Percentiles rank a stretch among this genome's conserved stretches.
Conservation (phyloP, 1,284 basidiomycete genomes). For the Rhodotorula sp. region DNA sequence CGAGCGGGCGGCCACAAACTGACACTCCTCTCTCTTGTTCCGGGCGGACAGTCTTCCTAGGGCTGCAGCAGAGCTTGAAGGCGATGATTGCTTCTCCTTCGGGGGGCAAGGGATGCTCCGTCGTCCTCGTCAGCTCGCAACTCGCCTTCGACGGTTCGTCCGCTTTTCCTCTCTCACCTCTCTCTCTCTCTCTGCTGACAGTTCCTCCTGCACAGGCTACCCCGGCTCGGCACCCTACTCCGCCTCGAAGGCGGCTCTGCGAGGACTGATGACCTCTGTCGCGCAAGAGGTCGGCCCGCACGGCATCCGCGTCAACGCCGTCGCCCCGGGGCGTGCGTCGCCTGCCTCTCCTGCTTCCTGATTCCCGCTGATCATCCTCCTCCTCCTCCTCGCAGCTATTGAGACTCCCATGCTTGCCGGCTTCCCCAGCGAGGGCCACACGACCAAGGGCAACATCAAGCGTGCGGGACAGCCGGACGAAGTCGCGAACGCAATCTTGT, state of each 20-base stretch:
- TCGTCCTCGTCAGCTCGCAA: slow-evolving; percentile 42
- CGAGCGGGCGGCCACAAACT: too few relatives aligned
- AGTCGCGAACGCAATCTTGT: slow-evolving; percentile 57
- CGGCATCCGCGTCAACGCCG: slow-evolving; percentile 60
- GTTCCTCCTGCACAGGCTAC: slow-evolving; percentile 24
- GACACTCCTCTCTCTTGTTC: too few relatives aligned
- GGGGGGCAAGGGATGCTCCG: slow-evolving; percentile 38
- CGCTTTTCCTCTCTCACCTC: background rate
- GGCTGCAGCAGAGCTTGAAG: slow-evolving; percentile 37
- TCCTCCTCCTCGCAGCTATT: slow-evolving; percentile 39
- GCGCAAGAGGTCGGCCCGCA: slow-evolving; percentile 51
- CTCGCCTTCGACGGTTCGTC: slow-evolving; percentile 36
- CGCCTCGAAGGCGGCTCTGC: slow-evolving; percentile 44
- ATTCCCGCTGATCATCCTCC: too few relatives aligned
- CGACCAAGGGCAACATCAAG: slow-evolving; percentile 40
- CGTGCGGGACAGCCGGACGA: slow-evolving; percentile 58
- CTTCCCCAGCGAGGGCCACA: background rate
- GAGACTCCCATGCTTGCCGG: slow-evolving; percentile 15
- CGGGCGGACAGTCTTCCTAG: slow-evolving; percentile 40
- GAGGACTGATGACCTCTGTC: slow-evolving; percentile 40
- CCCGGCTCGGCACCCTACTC: slow-evolving; percentile 37
- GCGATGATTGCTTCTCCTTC: slow-evolving; percentile 39
- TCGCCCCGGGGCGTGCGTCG: slow-evolving; percentile 51
- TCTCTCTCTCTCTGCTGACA: too few relatives aligned
- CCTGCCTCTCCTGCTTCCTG: background rate